Evolutionary conservation across 768 basidiomycete genomes (phyloP), one percentile per base, ranked within the genome.

Genomic region (Tricholoma flavovirens): DNA sequence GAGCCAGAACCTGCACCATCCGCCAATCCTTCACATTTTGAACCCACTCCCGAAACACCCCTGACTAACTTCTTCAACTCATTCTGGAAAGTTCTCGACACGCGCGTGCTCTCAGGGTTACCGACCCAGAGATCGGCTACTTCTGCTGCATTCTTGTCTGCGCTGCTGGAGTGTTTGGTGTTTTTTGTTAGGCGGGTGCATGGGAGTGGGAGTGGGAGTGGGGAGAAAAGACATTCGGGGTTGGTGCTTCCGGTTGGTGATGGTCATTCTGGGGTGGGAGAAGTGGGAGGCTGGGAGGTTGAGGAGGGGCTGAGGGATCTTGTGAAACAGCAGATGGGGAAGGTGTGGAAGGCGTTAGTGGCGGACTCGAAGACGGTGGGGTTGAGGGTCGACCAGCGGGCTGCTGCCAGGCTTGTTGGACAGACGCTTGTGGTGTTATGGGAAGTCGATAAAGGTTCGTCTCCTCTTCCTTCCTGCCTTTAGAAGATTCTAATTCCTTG

Each of bases 41-140:
- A 26, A 26, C 24, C 24, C 24, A 26, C 24, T 26, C 24, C 63
- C 26, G 53, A 59, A 14, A 36, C 67, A 42, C 71, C 67, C 51
- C 66, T 87, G 2, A 60, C 73, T 2, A 75, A 77, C 26, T 71
- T 96, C 42, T 89, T 93, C 65, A 70, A 75, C 0, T 82, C 90
- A 0, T 84, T 98, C 63, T 97, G 94, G 93, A 80, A 84, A 14
- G 93, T 90, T 0, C 68, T 91, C 1, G 84, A 89, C 51, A 81
- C 82, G 5, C 80, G 83, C 21, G 83, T 87, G 0, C 75, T 90
- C 4, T 81, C 77, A 33, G 75, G 83, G 0, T 75, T 87, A 9
- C 46, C 46, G 17, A 49, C 46, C 26, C 76, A 84, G 49, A 76
- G 83, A 5, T 65, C 74, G 1, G 72, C 73, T 7, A 73, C 79